Evolutionary conservation across 1,284 basidiomycete species (phyloP), one percentile per base, ranked within the genome.

Genomic region (Neolentinus lepideus): DNA sequence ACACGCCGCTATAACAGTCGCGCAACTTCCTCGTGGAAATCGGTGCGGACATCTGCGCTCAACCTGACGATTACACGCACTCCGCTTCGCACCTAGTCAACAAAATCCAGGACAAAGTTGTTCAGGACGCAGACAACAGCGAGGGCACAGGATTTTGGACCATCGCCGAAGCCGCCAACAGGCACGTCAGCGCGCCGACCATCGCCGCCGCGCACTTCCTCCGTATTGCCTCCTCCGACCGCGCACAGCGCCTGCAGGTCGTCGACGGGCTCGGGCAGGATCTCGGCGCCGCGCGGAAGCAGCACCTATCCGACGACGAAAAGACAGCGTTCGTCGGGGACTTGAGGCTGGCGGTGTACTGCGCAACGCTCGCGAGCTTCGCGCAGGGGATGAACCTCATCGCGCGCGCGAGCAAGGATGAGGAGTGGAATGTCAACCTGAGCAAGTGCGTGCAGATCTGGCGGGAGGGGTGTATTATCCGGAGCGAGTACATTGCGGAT

Each of bases 71-170:
- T 16, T 55, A 59, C 25, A 29, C 59, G 25, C 58, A 59, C 11
- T 45, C 52, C 22, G 52, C 56, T 1, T 58, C 59, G n/a, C 61
- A 61, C 35, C 53, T 63, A 3, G 48, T 63, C 56, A 62, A 64
- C 53, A 61, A 63, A 38, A 58, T 63, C 25, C 63, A 64, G 33
- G 63, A 63, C 58, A 64, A 63, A 56, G 63, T 64, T 19, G 63
- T 64, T 22, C 63, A 64, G 31, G 62, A 63, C 25, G 63, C 61
- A 0, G 62, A 64, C 54, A 58, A 59, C 26, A 57, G 54, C n/a
- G 64, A 64, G 59, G 61, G 61, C 4, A 64, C 62, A 8, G 63
- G 63, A 2, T 57, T 60, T 25, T 63, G 60, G 63, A 56, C 58
- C 31, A 59, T 63, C 11, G 58, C 60, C 52, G 59, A 62, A 53